Conservation (phyloP, 2,329 filamentous ascomycete species). For the Colletotrichum sp. region DNA sequence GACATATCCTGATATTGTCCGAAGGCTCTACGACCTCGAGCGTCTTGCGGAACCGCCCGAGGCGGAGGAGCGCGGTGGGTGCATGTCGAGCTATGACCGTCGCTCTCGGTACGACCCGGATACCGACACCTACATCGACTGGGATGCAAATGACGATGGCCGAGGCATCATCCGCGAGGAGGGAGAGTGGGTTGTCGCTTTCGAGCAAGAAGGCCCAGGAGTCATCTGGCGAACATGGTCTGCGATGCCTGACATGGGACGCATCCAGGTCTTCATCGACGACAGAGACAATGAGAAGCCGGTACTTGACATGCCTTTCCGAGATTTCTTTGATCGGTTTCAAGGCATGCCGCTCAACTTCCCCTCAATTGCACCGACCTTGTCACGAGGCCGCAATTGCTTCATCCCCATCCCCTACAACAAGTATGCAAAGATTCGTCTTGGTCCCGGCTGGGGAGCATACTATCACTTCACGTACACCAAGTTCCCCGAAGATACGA, state of each 20-base stretch:
- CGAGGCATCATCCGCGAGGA: constrained; percentile 11
- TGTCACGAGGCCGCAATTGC: constrained; percentile 14
- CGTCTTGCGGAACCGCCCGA: constrained; percentile 8
- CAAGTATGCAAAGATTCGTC: constrained; percentile 9
- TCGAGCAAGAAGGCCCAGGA: constrained; percentile 14
- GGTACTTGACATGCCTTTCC: constrained; percentile 9
- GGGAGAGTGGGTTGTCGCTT: constrained; percentile 9
- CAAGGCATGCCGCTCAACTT: constrained; percentile 18
- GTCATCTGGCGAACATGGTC: constrained; percentile 17
- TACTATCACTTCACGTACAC: constrained; percentile 19
- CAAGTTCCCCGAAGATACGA: neutral
- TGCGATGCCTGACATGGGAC: constrained; percentile 12
- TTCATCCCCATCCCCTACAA: constrained; percentile 18
- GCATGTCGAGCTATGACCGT: constrained; percentile 20
- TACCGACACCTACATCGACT: constrained; percentile 12
- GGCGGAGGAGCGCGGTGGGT: constrained; percentile 7
- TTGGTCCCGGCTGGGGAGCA: constrained; percentile 7
- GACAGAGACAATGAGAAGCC: neutral
- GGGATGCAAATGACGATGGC: constrained; percentile 18
- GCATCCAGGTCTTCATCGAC: constrained; percentile 12
- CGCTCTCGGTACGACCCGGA: constrained; percentile 15
- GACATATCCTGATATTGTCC: constrained; percentile 13
- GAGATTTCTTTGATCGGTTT: constrained; percentile 13
- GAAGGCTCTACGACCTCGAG: constrained; percentile 14
- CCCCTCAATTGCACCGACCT: neutral